Evolutionary conservation across 257 asterid genomes (phyloP).

Genomic region (Solanum lycopersicoides): DNA sequence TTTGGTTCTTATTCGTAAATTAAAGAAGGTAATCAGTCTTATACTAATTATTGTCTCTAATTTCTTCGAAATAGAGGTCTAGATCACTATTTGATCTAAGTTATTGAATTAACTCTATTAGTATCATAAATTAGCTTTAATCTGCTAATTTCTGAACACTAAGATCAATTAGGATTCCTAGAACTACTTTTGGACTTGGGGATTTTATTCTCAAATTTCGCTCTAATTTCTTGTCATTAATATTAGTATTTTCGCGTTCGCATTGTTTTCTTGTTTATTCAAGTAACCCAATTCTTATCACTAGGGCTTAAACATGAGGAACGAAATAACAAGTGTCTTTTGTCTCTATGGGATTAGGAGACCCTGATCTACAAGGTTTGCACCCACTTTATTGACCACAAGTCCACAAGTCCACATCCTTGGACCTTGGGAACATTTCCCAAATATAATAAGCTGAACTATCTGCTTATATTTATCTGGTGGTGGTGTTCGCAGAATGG

Average conservation of each 20-base stretch:
- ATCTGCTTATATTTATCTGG: not conserved
- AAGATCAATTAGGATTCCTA: not conserved
- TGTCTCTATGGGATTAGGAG: not conserved
- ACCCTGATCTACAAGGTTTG: not conserved
- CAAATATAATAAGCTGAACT: not conserved
- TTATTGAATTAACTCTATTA: not conserved
- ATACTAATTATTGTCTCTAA: not conserved
- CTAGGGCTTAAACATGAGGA: not conserved
- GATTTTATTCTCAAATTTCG: not conserved
- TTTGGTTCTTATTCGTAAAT: not conserved
- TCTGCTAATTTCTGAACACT: not conserved
- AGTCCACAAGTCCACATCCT: not conserved
- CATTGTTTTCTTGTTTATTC: not conserved
- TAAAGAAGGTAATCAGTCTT: not conserved
- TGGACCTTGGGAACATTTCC: not conserved
- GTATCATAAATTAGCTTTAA: not conserved
- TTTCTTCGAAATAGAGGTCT: not conserved
- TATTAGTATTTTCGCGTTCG: not conserved
- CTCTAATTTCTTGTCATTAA: not conserved
- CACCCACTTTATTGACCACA: not conserved
- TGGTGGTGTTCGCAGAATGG: not conserved
- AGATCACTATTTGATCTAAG: not conserved
- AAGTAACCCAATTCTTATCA: not conserved
- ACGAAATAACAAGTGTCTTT: not conserved
- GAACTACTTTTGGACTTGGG: not conserved